These are phyloP conservation scores for Penicillium sp. DNA, from an alignment of 2,329 filamentous ascomycete species.

Conservation along the genomic window DNA sequence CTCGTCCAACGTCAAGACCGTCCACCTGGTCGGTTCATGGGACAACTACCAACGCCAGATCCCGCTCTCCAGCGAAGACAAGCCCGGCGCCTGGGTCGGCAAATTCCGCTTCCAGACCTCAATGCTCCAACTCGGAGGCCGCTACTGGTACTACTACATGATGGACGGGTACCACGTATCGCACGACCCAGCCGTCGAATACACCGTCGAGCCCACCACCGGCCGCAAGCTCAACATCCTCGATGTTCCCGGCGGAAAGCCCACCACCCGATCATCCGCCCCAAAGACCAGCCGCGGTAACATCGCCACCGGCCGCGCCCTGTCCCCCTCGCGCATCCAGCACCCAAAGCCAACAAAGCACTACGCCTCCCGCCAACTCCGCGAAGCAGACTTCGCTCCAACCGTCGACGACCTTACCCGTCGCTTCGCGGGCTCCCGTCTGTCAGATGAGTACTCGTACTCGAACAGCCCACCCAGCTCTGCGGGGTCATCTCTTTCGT, in stretches of 20 bases:
- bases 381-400: conserved; percentile 76
- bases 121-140: conserved; percentile 81
- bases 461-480: conserved; percentile 75
- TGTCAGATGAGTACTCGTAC: conserved; percentile 69
- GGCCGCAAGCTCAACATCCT: conserved; percentile 97
- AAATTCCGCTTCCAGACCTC: conserved; percentile 92
- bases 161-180: conserved; percentile 98
- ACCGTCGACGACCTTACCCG: conserved; percentile 76
- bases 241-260: conserved; percentile 69
- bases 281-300: conserved; percentile 53
- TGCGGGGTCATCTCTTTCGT: conserved; percentile 65
- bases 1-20: conserved; percentile 93
- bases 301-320: conserved; percentile 82
- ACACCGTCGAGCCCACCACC: conserved; percentile 91
- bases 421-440: conserved; percentile 70
- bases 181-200: conserved; percentile 88
- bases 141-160: conserved; percentile 99
- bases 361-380: conserved; percentile 81
- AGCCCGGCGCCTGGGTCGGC: conserved; percentile 90
- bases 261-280: conserved; percentile 34
- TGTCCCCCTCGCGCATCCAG: conserved; percentile 85
- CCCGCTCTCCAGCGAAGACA: conserved; percentile 86
- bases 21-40: conserved; percentile 96
- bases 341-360: conserved; percentile 87
- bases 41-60: conserved; percentile 95